Base-by-base conservation (phyloP, 2,329 filamentous ascomycete species). In the Aspergillus hiratsukae region DNA sequence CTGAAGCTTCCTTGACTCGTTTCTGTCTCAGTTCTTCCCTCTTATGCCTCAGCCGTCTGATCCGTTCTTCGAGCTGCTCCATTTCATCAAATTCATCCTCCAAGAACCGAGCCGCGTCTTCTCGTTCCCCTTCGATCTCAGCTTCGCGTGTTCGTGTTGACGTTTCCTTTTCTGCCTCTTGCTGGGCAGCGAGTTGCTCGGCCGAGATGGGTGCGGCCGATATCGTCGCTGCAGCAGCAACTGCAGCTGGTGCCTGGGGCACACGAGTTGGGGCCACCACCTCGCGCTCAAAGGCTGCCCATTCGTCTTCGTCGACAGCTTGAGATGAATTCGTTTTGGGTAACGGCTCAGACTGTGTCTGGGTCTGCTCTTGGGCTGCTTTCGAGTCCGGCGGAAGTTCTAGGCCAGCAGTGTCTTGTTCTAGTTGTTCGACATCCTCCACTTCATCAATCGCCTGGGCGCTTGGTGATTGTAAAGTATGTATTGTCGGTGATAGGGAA, bases 271-370 rank as follows among this genome's bases (percentile, higher is more conserved):
- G 71, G 43, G 71, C 76, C 7, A 85, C 87, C 54, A 96, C 86
- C 53, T 96, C 90, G 2, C 89, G 88, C 70, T 96, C 88, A 69
- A 96, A 95, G 8, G 90, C 89, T 1, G 89, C 88, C 89, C 89
- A 94, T 73, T 94, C 89, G 53, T 87, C 84, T 67, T 96, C 90
- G 69, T 92, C 85, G 8, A 90, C 75, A 4, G 53, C 29, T 49
- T 69, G 61, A 51, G 58, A 53, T 11, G 57, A 27, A 9, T 62
- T 45, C 52, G 60, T 27, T n/a, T 52, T 17, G 41, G 59, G 51
- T 23, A 52, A 48, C 19, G 40, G n/a, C 41, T 58, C 40, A 14
- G 53, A 23, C 9, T 55, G 52, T 21, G 59, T 9, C 21, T 56
- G 53, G 46, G 49, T 28, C 19, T 28, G 28, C 19, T 64, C 54